phyloP scores from a whole-genome alignment of 192 early-diverging fungal genomes.

The Haplosporangium gracile region DNA sequence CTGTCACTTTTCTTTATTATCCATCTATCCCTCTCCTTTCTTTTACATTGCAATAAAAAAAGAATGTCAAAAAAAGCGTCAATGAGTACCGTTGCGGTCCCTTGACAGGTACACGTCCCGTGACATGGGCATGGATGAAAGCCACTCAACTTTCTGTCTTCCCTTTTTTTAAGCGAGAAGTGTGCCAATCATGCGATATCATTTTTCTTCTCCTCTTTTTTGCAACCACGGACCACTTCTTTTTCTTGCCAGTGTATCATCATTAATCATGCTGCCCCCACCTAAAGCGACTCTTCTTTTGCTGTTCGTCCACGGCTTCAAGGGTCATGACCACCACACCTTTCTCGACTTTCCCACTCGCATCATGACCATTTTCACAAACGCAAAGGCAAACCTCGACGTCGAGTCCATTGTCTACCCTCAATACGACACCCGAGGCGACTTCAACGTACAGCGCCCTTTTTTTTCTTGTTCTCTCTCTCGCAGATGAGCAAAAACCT shows the following conservation, averaged over 20 bases:
- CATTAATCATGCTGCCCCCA: conserved; percentile 17
- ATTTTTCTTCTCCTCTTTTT: neutral
- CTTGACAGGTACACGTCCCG: conserved; percentile 4
- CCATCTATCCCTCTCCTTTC: neutral
- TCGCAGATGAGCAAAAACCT: neutral
- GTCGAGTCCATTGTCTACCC: conserved; percentile 66
- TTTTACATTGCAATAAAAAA: neutral
- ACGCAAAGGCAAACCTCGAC: conserved; percentile 51
- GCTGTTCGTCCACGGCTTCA: conserved; percentile 72
- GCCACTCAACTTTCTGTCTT: neutral
- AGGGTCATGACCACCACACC: conserved; percentile 61
- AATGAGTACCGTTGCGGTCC: neutral
- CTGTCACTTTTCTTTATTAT: no score
- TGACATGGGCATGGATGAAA: neutral
- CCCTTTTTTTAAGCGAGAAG: neutral
- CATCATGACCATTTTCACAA: conserved; percentile 60
- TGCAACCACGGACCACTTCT: neutral
- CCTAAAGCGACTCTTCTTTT: conserved; percentile 61
- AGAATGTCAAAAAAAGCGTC: neutral
- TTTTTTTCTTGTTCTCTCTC: neutral
- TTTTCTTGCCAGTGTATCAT: neutral
- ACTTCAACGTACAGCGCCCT: conserved; percentile 42
- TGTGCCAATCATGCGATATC: neutral
- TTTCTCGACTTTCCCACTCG: conserved; percentile 67
- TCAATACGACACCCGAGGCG: conserved; percentile 69